Base-by-base conservation (phyloP, 148 eudicot species). In the Fagopyrum esculentum region DNA sequence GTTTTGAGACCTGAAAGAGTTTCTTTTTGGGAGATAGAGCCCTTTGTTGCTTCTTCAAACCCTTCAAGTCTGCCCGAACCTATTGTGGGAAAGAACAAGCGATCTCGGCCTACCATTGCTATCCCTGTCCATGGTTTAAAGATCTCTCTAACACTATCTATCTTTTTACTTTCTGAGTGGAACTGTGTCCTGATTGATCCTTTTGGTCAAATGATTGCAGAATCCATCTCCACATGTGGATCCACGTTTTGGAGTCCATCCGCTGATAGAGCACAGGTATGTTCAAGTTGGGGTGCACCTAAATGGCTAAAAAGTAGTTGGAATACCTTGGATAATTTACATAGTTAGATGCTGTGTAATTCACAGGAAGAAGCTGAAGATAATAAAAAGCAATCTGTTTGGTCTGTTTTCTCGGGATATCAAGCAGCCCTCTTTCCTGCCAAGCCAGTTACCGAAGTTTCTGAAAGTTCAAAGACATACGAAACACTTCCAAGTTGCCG, bases 21-120 rank as follows among this genome's bases (percentile, higher is more conserved):
- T 77, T 95, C 99, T 45, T 92, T 94, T 15, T 95, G 99, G 99
- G 99, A 95, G 73, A 90, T 95, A 6, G 99, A 95, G 72, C 87
- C 97, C 10, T 88, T 92, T 81, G 84, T 79, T 61, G 83, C 90
- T 73, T 76, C 89, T 77, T 77, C 96, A 43, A 64, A 79, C 17
- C 88, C 89, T 68, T 51, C 84, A 29, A 83, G 80, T 50, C 76
- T 75, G 16, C 55, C 74, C 51, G 95, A 86, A 80, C 80, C 89
- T 66, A 73, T 64, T 51, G n/a, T 55, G 16, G 59, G 61, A 12
- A 89, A 91, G 81, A 87, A 78, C 80, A 94, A 95, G 83, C 88
- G 91, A 80, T 89, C 80, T 47, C 86, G 97, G 22, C 82, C 87
- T 16, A 82, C 85, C 6, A 77, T 73, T 52, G 97, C 89, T 69